Base-by-base conservation (phyloP, 345 rosid species). In the Boechera divaricarpa region DNA sequence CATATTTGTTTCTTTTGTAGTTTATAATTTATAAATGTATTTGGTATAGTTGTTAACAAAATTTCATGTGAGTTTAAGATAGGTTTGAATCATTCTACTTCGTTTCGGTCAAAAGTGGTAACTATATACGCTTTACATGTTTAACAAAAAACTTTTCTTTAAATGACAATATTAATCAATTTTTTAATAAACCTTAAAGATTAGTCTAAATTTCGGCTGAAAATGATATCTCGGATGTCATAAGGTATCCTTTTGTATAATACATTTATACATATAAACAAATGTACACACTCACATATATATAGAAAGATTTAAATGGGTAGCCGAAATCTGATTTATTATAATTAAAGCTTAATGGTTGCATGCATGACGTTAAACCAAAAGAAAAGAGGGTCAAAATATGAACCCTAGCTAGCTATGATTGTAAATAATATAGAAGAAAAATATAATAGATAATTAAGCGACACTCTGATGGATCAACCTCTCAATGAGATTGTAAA, bases 321-420 rank as follows among this genome's bases (percentile, higher is more conserved):
- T 54, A 63, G 28, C 28, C 6, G 72, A 56, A 63, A 70, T 63
- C 16, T 61, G 15, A 69, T 76, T 64, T 69, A 70, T 63, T 59
- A 78, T 72, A 72, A 29, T n/a, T 36, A 36, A 64, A 65, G 69
- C 41, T 8, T 77, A 62, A 55, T 63, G 35, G 67, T 48, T 57
- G 69, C 63, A 66, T 63, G 77, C 73, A 66, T 72, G 56, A 5
- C 55, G 68, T 66, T 38, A 72, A 72, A 72, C 71, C 53, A 63
- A 63, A 63, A 70, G 24, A 63, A 63, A 63, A 56, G 7, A 63
- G 72, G 80, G 67, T 63, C 47, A 77, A 55, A 45, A 16, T 77
- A 70, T 70, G 39, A 70, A 45, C 68, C 80, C 67, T 71, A 64
- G 54, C 54, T 48, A 70, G 29, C 10, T 72, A 39, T 72, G 11